Conservation (phyloP, 2,329 filamentous ascomycete species). For the Xylaria sp. region DNA sequence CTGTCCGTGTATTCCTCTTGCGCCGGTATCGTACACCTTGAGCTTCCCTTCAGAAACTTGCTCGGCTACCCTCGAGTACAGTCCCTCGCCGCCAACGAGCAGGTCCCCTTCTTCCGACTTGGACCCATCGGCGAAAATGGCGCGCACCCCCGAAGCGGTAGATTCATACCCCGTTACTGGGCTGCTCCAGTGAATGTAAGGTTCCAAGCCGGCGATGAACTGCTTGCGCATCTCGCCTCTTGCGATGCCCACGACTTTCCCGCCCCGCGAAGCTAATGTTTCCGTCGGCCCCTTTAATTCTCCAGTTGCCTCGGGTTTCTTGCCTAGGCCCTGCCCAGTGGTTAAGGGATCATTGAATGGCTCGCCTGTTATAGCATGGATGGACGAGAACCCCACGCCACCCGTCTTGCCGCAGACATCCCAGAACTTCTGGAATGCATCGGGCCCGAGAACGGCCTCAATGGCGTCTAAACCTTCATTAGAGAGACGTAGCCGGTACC, state of each 20-base stretch:
- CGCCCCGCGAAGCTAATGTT: slow-evolving; percentile 56
- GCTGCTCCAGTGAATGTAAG: slow-evolving; percentile 59
- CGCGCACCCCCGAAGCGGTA: slow-evolving; percentile 58
- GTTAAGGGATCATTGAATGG: slow-evolving; percentile 33
- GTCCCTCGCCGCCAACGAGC: slow-evolving; percentile 61
- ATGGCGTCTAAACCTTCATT: slow-evolving; percentile 57
- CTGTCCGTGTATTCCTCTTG: slow-evolving; percentile 69
- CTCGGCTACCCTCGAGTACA: slow-evolving; percentile 64
- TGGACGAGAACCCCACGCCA: slow-evolving; percentile 55
- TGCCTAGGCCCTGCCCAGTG: neutral
- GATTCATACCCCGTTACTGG: slow-evolving; percentile 65
- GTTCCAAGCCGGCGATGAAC: slow-evolving; percentile 63
- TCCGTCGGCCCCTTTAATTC: slow-evolving; percentile 27
- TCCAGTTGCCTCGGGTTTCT: slow-evolving; percentile 19
- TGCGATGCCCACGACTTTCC: slow-evolving; percentile 66
- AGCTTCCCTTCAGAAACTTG: slow-evolving; percentile 63
- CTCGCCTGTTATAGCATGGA: slow-evolving; percentile 61
- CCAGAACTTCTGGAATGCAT: slow-evolving; percentile 61
- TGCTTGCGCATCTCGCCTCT: slow-evolving; percentile 66
- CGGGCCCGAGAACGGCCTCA: slow-evolving; percentile 59
- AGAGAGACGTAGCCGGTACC: slow-evolving; percentile 50
- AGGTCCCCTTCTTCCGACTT: slow-evolving; percentile 27
- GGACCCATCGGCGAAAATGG: slow-evolving; percentile 64
- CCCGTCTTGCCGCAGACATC: slow-evolving; percentile 64
- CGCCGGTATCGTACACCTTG: slow-evolving; percentile 68